phyloP scores from a whole-genome alignment of 1,139 yeast species.

The Zygotorulaspora mrakii region DNA sequence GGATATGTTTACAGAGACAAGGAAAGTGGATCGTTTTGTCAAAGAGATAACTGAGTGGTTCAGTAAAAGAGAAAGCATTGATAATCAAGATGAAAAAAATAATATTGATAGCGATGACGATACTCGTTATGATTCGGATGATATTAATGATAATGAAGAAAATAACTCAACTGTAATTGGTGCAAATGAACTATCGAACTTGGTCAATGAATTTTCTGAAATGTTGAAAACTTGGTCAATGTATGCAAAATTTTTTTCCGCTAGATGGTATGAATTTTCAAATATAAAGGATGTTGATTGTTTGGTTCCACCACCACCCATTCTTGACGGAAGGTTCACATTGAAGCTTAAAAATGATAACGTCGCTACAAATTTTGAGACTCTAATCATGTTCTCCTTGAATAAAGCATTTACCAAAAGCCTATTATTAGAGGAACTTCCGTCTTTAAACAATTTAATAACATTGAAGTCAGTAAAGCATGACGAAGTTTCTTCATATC shows the following conservation, averaged over 20 bases:
- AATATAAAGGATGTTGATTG: slow-evolving; percentile 23
- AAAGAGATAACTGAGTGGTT: slow-evolving; percentile 45
- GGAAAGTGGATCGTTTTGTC: slow-evolving; percentile 54
- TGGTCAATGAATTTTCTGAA: slow-evolving; percentile 65
- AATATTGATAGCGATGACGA: slow-evolving; percentile 5
- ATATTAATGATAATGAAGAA: slow-evolving; percentile 32
- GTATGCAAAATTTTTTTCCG: slow-evolving; percentile 70
- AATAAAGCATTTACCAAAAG: slow-evolving; percentile 81
- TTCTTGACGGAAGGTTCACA: slow-evolving; percentile 58
- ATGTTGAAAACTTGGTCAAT: slow-evolving; percentile 85
- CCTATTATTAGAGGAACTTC: slow-evolving; percentile 72
- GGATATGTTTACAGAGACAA: slow-evolving; percentile 59
- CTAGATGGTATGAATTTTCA: slow-evolving; percentile 53
- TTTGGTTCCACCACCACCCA: slow-evolving; percentile 49
- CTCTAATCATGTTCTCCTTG: slow-evolving; percentile 61
- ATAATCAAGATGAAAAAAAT: slow-evolving; percentile 3
- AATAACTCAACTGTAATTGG: slow-evolving; percentile 37
- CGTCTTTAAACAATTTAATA: slow-evolving; percentile 40
- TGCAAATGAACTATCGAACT: slow-evolving; percentile 51
- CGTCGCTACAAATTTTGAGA: slow-evolving; percentile 60
- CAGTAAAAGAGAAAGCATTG: slow-evolving; percentile 8
- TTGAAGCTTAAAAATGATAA: slow-evolving; percentile 50
- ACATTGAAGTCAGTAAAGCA: slow-evolving; percentile 39
- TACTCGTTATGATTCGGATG: slow-evolving; percentile 11
- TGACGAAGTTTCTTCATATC: slow-evolving; percentile 42